Conservation (phyloP, 2,329 filamentous ascomycete genomes). For the Calonectria fujianensis region DNA sequence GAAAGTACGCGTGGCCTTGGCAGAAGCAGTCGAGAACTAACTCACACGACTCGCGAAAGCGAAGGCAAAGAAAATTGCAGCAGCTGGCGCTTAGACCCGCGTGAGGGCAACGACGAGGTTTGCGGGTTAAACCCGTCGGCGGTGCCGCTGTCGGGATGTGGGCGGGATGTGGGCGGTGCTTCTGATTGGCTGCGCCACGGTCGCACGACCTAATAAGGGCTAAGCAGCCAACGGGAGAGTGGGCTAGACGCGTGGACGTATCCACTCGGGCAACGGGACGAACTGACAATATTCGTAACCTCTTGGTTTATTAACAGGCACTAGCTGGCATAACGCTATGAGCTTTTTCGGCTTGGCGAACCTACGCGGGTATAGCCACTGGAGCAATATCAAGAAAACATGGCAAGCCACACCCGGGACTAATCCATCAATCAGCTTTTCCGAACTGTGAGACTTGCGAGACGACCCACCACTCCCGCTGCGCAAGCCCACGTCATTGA, state of each 20-base stretch:
- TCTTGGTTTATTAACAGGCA: not conserved
- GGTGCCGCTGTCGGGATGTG: conserved; percentile 15
- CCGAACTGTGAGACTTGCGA: not conserved
- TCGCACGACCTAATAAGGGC: not conserved
- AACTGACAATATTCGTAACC: conserved; percentile 10
- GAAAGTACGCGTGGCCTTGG: conserved; percentile 22
- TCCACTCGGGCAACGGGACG: not conserved
- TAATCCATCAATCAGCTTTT: not conserved
- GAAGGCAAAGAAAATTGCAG: not conserved
- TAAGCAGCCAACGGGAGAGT: conserved; percentile 6
- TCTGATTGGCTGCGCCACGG: not conserved
- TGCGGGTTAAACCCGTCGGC: conserved; percentile 7
- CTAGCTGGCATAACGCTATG: conserved; percentile 7
- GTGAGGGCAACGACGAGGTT: not conserved
- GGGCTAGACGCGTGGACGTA: conserved; percentile 17
- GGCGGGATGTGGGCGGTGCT: conserved; percentile 12
- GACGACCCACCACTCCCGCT: not conserved
- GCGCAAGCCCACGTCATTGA: not conserved
- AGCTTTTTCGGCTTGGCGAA: conserved; percentile 8
- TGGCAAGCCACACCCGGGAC: not conserved
- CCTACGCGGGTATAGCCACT: not conserved
- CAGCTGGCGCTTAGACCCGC: not conserved
- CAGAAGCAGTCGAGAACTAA: not conserved
- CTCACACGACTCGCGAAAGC: not conserved
- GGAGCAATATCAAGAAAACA: not conserved